Evolutionary conservation across 495 filamentous ascomycete species (phyloP), one percentile per base, ranked within the genome.

Genomic region (Aspergillus sclerotiicarbonarius): DNA sequence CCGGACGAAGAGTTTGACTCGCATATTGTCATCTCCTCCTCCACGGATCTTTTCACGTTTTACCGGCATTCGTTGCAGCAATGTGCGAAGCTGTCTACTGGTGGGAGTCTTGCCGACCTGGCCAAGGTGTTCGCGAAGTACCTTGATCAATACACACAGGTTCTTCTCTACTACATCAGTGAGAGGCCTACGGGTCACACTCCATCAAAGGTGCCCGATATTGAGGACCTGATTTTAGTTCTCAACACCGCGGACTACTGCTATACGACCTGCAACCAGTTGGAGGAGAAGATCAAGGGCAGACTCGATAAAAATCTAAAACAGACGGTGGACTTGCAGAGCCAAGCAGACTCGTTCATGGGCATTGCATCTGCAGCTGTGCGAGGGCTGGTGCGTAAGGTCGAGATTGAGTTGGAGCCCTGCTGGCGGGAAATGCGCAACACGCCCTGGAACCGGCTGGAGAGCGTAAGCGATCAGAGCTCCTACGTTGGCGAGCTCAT

Each of bases 211-310:
- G 70, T 77, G 2, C 84, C 90, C 0, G 79, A 85, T 4, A 69
- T 91, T 4, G 86, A 96, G 61, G 91, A 96, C 57, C 78, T 89
- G 19, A 82, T 96, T 9, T 77, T 93, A 0, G 90, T 98, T 6
- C 79, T 98, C 45, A 98, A 98, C 69, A 98, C 94, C 1, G 95
- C 94, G 0, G 94, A 98, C 65, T 98, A 98, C 71, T 98, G 95
- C 81, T 92, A 97, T 67, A 86, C 83, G 20, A 98, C 93, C 15
- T 93, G 91, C 61, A 89, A 84, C 54, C 93, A 96, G 62, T 76
- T 98, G 1, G 92, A 96, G 68, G 92, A 96, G 61, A 96, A 92
- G 72, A 92, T 98, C 74, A 96, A 91, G 72, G 84, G 86, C 59
- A 82, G 90, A 5, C 88, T 98, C 60, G 94, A 97, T 64, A 80